phyloP scores from a whole-genome alignment of 352 stramenopile genomes.

The Pythium brachiatum region DNA sequence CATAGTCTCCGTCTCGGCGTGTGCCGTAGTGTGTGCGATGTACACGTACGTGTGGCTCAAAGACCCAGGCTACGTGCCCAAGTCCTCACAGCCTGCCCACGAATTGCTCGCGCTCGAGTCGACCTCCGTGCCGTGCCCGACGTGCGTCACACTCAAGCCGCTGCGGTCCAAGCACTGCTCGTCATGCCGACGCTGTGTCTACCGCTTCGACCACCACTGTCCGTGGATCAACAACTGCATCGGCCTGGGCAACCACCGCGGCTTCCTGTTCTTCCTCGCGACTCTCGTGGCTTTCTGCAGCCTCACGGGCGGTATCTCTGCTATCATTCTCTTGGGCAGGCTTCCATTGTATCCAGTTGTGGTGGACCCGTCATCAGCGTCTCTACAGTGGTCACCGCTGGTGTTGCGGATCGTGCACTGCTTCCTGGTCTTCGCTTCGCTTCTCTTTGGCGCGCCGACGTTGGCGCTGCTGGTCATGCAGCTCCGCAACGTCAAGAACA shows the following conservation, averaged over 20 bases:
- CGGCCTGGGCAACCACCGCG: constrained; percentile 66
- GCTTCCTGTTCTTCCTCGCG: constrained; percentile 69
- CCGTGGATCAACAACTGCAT: constrained; percentile 88
- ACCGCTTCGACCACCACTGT: constrained; percentile 85
- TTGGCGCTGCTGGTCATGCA: constrained; percentile 57
- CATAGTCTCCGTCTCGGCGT: constrained; percentile 33
- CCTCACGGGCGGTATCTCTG: constrained; percentile 41
- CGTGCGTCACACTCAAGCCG: constrained; percentile 73
- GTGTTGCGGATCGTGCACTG: constrained; percentile 56
- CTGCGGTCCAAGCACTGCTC: constrained; percentile 81
- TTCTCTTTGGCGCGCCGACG: constrained; percentile 72
- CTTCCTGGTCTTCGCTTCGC: constrained; percentile 47
- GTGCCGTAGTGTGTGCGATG: constrained; percentile 44
- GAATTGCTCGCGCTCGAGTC: constrained; percentile 72
- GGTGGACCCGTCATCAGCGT: not conserved
- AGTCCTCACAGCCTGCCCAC: constrained; percentile 60
- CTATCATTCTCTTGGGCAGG: constrained; percentile 44
- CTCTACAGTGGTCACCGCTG: constrained; percentile 32
- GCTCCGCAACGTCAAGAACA: constrained; percentile 65
- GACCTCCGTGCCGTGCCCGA: constrained; percentile 67
- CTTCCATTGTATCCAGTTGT: constrained; percentile 35
- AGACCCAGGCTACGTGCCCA: constrained; percentile 69
- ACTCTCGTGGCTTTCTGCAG: constrained; percentile 51
- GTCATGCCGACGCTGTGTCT: constrained; percentile 70
- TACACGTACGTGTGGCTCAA: constrained; percentile 83